A percentile compares a stretch with the other conserved stretches of the same genome.
phyloP scores from a whole-genome alignment of 148 eudicot genomes.

The Chenopodium album region DNA sequence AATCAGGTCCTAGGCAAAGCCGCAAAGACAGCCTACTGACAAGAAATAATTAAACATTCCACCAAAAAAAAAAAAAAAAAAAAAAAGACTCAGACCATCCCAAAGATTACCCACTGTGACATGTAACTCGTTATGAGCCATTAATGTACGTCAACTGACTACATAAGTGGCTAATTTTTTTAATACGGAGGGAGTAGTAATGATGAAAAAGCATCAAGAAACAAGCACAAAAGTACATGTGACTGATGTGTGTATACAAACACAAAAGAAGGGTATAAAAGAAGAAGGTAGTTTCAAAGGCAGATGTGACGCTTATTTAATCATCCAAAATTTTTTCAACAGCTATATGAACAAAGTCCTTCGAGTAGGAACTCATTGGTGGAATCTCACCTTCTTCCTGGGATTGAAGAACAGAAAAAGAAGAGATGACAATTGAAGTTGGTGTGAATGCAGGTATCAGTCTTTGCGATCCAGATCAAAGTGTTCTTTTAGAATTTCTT shows the following conservation, averaged over 20 bases:
- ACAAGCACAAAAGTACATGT: neutral
- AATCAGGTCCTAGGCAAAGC: too few species aligned
- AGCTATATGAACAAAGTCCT: neutral
- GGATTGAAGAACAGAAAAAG: conserved; percentile 3
- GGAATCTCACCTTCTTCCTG: conserved; percentile 14
- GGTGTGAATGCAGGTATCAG: conserved; percentile 15
- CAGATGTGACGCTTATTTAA: neutral
- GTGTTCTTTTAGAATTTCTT: conserved; percentile 48
- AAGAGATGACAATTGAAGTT: neutral
- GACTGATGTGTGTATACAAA: neutral
- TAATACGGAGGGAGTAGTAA: neutral
- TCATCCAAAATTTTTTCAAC: neutral
- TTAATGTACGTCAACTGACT: neutral
- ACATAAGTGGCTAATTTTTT: neutral
- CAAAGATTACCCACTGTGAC: neutral
- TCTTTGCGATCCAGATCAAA: conserved; percentile 49
- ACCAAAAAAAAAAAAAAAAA: too few species aligned
- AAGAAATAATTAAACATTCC: too few species aligned
- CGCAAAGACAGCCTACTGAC: too few species aligned
- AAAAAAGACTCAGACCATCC: neutral
- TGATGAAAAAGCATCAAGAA: neutral
- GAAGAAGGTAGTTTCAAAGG: neutral
- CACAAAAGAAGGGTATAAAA: conserved; percentile 6
- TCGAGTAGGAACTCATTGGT: conserved; percentile 16
- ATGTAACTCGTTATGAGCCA: neutral